Percentiles rank a stretch among this genome's conserved stretches.
phyloP scores from a whole-genome alignment of 164 flowering plant species.

The Cinnamomum micranthum region DNA sequence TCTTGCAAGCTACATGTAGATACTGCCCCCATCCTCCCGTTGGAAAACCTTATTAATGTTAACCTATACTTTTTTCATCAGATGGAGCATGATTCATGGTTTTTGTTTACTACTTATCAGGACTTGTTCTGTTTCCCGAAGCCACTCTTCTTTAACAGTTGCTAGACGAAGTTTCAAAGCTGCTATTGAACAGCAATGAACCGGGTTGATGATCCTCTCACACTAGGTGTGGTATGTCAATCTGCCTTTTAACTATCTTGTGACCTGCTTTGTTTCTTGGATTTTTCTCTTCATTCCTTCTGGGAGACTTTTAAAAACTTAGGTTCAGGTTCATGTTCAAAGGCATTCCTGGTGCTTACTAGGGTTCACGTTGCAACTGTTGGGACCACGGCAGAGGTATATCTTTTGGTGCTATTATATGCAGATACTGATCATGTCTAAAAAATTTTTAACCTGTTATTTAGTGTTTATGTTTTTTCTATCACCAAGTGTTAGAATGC shows the following conservation, averaged over 20 bases:
- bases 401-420: neutral
- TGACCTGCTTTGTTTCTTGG: conserved; percentile 3
- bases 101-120: conserved; percentile 27
- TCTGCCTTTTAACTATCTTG: conserved; percentile 3
- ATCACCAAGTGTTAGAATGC: neutral
- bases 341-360: conserved; percentile 31
- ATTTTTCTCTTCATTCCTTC: neutral
- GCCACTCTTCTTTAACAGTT: conserved; percentile 84
- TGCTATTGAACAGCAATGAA: conserved; percentile 66
- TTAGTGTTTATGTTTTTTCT: neutral
- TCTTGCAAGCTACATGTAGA: too few relatives aligned
- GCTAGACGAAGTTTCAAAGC: conserved; percentile 56
- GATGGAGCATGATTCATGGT: neutral
- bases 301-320: neutral
- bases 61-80: too few relatives aligned
- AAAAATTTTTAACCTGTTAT: neutral
- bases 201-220: conserved; percentile 63
- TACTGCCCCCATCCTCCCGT: too few relatives aligned
- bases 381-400: conserved; percentile 97
- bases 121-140: conserved; percentile 88
- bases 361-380: conserved; percentile 39
- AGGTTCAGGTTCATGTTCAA: conserved; percentile 58
- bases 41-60: too few relatives aligned
- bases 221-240: conserved; percentile 85
- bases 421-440: neutral